These are phyloP conservation scores for Debaryomyces fabryi DNA, from an alignment of 1,139 yeast genomes.

Conservation along the genomic window DNA sequence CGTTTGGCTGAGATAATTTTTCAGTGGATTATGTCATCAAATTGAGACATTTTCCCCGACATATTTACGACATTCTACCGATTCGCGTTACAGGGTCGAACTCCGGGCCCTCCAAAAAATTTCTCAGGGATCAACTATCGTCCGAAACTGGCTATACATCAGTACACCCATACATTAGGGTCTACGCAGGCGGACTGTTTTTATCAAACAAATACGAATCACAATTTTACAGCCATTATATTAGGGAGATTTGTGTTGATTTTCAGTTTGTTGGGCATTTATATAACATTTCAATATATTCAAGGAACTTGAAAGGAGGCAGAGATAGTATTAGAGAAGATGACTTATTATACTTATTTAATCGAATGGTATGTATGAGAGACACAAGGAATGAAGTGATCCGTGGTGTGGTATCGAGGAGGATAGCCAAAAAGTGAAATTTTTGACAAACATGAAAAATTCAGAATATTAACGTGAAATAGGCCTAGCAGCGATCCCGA, in stretches of 20 bases:
- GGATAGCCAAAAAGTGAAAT: neutral
- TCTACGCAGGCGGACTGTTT: constrained; percentile 1
- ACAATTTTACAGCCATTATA: constrained; percentile 9
- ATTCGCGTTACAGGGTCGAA: too few species aligned
- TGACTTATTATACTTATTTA: constrained; percentile 23
- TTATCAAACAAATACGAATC: neutral
- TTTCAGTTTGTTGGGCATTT: neutral
- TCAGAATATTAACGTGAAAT: constrained; percentile 10
- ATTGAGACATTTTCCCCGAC: neutral
- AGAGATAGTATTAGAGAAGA: constrained; percentile 8
- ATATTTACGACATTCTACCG: neutral
- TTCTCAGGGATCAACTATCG: neutral
- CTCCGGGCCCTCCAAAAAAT: too few species aligned
- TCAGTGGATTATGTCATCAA: constrained; percentile 2
- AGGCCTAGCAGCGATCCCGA: constrained; percentile 17
- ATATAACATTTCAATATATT: neutral
- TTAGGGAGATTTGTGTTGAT: constrained; percentile 1
- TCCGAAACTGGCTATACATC: neutral
- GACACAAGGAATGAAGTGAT: neutral
- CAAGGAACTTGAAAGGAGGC: neutral
- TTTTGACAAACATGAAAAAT: neutral
- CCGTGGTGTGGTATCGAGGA: neutral
- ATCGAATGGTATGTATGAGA: constrained; percentile 24
- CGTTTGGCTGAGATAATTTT: constrained; percentile 6
- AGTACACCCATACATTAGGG: neutral